These are phyloP conservation scores for Botrytis tulipae DNA, from an alignment of 2,329 filamentous ascomycete species.

Conservation along the genomic window DNA sequence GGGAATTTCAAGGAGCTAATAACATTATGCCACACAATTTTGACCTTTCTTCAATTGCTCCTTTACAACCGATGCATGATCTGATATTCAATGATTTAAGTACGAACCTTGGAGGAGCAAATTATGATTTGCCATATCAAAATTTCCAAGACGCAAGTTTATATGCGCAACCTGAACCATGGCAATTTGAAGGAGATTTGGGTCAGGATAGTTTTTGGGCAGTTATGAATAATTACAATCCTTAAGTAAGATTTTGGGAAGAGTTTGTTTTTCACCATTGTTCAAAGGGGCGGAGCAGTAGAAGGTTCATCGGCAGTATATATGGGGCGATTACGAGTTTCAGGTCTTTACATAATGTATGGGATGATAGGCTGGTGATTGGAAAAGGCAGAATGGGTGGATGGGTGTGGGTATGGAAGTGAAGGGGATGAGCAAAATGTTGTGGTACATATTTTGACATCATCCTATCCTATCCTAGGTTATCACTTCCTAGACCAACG, in stretches of 20 bases:
- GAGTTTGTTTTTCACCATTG: background rate
- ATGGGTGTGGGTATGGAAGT: background rate
- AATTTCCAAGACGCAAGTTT: conserved; percentile 17
- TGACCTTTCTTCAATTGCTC: conserved; percentile 51
- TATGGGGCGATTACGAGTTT: background rate
- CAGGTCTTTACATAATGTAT: background rate
- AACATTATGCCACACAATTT: conserved; percentile 36
- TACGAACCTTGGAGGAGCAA: conserved; percentile 13
- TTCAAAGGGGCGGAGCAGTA: background rate
- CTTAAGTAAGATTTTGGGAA: background rate
- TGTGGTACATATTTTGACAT: background rate
- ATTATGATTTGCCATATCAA: conserved; percentile 16
- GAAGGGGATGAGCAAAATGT: background rate
- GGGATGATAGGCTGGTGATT: background rate
- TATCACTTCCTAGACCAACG: background rate
- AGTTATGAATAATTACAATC: conserved; percentile 48
- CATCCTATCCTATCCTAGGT: background rate
- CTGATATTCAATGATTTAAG: conserved; percentile 55
- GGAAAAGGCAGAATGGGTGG: background rate
- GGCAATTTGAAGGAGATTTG: conserved; percentile 57
- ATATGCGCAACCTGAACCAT: conserved; percentile 30
- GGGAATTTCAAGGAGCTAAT: conserved; percentile 25
- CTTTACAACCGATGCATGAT: conserved; percentile 57
- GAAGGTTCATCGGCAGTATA: background rate
- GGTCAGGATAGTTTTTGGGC: conserved; percentile 56